Conservation (phyloP, 2,329 filamentous ascomycete genomes). For the Aureobasidium sp. region DNA sequence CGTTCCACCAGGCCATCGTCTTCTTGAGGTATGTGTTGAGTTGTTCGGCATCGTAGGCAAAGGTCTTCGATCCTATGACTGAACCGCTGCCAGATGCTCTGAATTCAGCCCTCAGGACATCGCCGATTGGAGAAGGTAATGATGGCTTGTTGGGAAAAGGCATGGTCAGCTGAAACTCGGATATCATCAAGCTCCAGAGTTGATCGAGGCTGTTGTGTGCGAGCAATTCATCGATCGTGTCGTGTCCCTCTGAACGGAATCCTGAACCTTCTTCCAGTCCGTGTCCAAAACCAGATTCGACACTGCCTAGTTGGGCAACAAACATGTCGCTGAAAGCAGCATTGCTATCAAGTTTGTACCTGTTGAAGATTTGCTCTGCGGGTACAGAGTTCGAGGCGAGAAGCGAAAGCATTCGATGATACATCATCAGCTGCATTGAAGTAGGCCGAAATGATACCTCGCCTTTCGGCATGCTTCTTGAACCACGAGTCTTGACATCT, state of each 20-base stretch:
- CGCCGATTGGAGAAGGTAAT: conserved; percentile 43
- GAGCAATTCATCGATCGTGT: conserved; percentile 46
- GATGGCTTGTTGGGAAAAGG: conserved; percentile 44
- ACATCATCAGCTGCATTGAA: conserved; percentile 81
- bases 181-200: conserved; percentile 58
- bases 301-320: conserved; percentile 61
- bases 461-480: conserved; percentile 55
- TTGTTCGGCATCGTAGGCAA: conserved; percentile 58
- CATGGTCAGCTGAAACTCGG: conserved; percentile 45
- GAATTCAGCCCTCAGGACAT: conserved; percentile 53
- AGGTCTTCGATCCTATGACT: conserved; percentile 52
- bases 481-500: conserved; percentile 79
- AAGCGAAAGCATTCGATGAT: conserved; percentile 73
- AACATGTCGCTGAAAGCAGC: conserved; percentile 71
- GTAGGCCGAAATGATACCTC: conserved; percentile 64
- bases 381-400: conserved; percentile 66
- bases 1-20: conserved; percentile 84
- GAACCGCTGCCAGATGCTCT: conserved; percentile 41
- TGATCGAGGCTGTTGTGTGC: conserved; percentile 52
- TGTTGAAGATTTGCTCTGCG: conserved; percentile 59
- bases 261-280: conserved; percentile 35
- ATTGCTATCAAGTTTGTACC: conserved; percentile 63
- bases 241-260: conserved; percentile 29
- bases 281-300: conserved; percentile 49
- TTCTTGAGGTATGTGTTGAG: conserved; percentile 60